phyloP scores from a whole-genome alignment of 768 basidiomycete species.

The Pleurotus djamor region DNA sequence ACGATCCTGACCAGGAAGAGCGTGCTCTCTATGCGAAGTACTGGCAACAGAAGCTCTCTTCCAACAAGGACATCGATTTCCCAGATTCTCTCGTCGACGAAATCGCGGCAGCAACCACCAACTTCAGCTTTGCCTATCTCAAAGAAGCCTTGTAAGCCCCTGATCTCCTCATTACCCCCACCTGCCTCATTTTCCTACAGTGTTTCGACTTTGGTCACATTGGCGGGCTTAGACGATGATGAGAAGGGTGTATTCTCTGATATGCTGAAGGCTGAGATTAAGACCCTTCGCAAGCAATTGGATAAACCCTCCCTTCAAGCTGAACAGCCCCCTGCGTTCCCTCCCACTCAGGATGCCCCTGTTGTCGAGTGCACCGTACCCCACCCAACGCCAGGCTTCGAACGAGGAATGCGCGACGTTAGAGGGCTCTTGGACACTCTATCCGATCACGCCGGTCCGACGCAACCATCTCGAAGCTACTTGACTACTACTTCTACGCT shows the following conservation, averaged over 20 bases:
- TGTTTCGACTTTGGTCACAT: slow-evolving; percentile 68
- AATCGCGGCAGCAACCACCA: slow-evolving; percentile 56
- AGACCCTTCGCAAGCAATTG: slow-evolving; percentile 62
- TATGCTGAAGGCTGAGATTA: slow-evolving; percentile 58
- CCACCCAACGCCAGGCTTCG: background rate
- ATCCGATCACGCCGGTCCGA: slow-evolving; percentile 4
- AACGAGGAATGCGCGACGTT: slow-evolving; percentile 11
- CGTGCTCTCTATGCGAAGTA: slow-evolving; percentile 69
- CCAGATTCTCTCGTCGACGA: slow-evolving; percentile 62
- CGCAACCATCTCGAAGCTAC: background rate
- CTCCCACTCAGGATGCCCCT: background rate
- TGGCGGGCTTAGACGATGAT: slow-evolving; percentile 50
- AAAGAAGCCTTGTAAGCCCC: slow-evolving; percentile 83
- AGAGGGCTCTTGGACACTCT: slow-evolving; percentile 14
- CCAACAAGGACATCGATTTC: slow-evolving; percentile 63
- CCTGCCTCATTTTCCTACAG: slow-evolving; percentile 27
- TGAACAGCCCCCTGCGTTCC: background rate
- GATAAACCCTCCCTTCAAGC: slow-evolving; percentile 34
- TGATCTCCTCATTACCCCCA: background rate
- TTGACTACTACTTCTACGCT: background rate
- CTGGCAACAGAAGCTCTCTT: slow-evolving; percentile 76
- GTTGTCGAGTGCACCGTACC: too few species aligned
- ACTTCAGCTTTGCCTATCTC: slow-evolving; percentile 85
- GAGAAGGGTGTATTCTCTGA: slow-evolving; percentile 48
- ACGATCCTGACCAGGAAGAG: slow-evolving; percentile 65